Percentiles rank a stretch among this genome's conserved stretches.
Evolutionary conservation across 73 alveolate genomes (phyloP).

Genomic region (Tetrahymena elliotti): DNA sequence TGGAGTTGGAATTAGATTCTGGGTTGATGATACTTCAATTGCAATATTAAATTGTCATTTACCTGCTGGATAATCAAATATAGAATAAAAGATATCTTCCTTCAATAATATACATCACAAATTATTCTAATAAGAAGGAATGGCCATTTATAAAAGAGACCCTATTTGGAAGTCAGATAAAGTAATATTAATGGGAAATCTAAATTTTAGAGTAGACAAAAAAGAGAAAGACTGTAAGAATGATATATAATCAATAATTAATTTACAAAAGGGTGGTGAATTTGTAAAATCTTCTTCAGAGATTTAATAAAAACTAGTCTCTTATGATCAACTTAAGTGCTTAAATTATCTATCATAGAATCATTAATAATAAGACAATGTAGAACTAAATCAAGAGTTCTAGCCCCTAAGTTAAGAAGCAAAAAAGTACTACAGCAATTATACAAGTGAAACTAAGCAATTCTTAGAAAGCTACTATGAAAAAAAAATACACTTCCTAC

Average conservation of each 20-base stretch:
- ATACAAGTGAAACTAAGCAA: constrained; percentile 68
- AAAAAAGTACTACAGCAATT: constrained; percentile 49
- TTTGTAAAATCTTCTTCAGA: not conserved
- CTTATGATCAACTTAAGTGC: not conserved
- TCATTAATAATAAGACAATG: not conserved
- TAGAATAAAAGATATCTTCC: constrained; percentile 51
- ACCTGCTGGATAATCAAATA: constrained; percentile 53
- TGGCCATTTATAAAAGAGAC: constrained; percentile 16
- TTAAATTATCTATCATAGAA: not conserved
- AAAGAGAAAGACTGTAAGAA: constrained; percentile 1
- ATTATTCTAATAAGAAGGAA: constrained; percentile 47
- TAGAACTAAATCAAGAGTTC: constrained; percentile 2
- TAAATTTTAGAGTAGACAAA: constrained; percentile 25
- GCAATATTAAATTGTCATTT: constrained; percentile 73
- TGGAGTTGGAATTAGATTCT: constrained; percentile 69
- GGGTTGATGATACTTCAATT: constrained; percentile 57
- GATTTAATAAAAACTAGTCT: not conserved
- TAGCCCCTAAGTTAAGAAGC: constrained; percentile 29
- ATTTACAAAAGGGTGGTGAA: not conserved
- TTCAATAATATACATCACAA: constrained; percentile 43
- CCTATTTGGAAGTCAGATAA: not conserved
- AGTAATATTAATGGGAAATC: constrained; percentile 38
- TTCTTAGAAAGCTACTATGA: constrained; percentile 70
- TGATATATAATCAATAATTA: not conserved
- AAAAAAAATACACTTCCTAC: constrained; percentile 74